Base-by-base conservation (phyloP, 2,329 filamentous ascomycete species). In the Cadophora sp. region DNA sequence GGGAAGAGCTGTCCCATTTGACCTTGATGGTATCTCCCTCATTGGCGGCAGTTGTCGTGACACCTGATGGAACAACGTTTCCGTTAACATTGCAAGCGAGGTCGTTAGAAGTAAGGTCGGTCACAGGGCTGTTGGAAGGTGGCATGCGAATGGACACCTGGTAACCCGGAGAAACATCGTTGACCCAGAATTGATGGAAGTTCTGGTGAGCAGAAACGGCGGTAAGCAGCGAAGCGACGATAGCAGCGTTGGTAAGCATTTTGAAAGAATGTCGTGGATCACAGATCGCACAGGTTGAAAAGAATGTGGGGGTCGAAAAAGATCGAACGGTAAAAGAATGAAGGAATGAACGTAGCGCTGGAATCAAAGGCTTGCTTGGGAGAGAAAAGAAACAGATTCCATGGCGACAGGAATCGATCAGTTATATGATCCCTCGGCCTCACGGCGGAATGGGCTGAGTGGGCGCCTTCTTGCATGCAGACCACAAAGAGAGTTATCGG, bases 91-190 rank as follows among this genome's bases (percentile, higher is more conserved):
- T 84, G 76, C 84, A 87, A 68, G 81, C 79, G 68, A 87, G 82
- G 71, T 82, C 81, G 64, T 80, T 74, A 59, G 81, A 83, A 58
- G 71, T 80, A 47, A 85, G 82, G 66, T 83, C 79, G 20, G 80
- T 81, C 63, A 87, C 79, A 7, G 85, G 84, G 18, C 76, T 82
- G 79, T 87, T 89, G 73, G 79, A 82, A 1, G 75, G 61, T 1
- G 84, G 83, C 8, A 83, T 71, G 61, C 85, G 81, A 53, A 82
- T 76, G 18, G 73, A 78, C 45, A 74, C 73, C 62, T 79, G 66
- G 56, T 77, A 77, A 16, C 77, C 78, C 6, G 78, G 77, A 48
- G 75, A 73, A 36, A 76, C 76, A 63, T 73, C 78, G 64, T 80
- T 80, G 30, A 80, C 77, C 79, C 78, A 80, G 68, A 81, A 79